phyloP scores from a whole-genome alignment of 164 flowering plant genomes.

The Vitis riparia region DNA sequence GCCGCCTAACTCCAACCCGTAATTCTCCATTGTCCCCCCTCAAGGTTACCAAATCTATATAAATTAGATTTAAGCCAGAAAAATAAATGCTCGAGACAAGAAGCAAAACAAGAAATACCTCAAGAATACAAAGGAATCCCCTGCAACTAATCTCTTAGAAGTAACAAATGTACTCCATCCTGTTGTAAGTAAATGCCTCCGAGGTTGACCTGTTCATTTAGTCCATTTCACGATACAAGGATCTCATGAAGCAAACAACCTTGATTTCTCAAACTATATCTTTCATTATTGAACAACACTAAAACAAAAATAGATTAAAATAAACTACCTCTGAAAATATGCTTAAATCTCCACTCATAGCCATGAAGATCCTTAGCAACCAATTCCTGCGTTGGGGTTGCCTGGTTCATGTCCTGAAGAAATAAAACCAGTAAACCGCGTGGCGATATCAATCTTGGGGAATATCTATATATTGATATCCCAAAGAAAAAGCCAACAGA shows the following conservation, averaged over 20 bases:
- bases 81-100: not conserved
- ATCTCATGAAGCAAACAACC: no score
- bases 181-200: slow-evolving; percentile 93
- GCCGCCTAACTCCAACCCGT: slow-evolving; percentile 81
- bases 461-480: not conserved
- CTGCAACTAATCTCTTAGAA: slow-evolving; percentile 86
- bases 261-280: not conserved
- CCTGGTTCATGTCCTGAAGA: slow-evolving; percentile 68
- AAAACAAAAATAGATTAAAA: not conserved
- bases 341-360: slow-evolving; percentile 82
- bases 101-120: slow-evolving; percentile 42
- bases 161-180: slow-evolving; percentile 98
- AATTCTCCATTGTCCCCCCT: slow-evolving; percentile 86
- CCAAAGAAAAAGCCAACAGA: not conserved
- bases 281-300: not conserved
- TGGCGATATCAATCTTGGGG: no score
- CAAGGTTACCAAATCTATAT: slow-evolving; percentile 14
- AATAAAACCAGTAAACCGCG: not conserved
- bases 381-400: slow-evolving; percentile 76
- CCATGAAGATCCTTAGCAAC: slow-evolving; percentile 85
- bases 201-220: slow-evolving; percentile 73
- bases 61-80: not conserved
- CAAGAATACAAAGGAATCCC: slow-evolving; percentile 90
- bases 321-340: slow-evolving; percentile 70
- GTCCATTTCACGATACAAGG: not conserved